phyloP scores from a whole-genome alignment of 1,284 basidiomycete genomes.

The Tilletia horrida region DNA sequence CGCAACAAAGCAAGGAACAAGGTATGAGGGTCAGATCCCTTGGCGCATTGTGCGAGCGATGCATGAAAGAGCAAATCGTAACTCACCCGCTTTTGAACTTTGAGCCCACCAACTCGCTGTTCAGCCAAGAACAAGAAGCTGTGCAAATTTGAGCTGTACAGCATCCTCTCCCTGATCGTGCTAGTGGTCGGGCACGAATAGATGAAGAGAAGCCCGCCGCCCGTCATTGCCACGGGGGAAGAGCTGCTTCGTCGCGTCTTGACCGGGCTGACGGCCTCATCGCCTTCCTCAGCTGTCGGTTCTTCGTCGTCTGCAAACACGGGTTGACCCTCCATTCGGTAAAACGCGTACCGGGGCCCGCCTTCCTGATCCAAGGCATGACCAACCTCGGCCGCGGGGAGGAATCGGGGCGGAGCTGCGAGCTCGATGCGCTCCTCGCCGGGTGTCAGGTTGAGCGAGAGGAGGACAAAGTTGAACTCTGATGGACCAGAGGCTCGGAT shows the following conservation, averaged over 20 bases:
- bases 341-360: slow-evolving; percentile 9
- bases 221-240: not conserved
- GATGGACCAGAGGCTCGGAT: slow-evolving; percentile 10
- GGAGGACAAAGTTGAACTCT: slow-evolving; percentile 15
- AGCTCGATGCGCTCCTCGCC: slow-evolving; percentile 15
- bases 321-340: slow-evolving; percentile 5
- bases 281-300: not conserved
- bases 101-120: slow-evolving; percentile 38
- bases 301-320: slow-evolving; percentile 9
- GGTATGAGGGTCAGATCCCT: not conserved
- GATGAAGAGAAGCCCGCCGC: slow-evolving; percentile 32
- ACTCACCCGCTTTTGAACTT: slow-evolving; percentile 36
- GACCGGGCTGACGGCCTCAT: not conserved
- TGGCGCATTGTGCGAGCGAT: not conserved
- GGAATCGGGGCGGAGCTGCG: not conserved
- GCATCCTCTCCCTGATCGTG: slow-evolving; percentile 39
- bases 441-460: slow-evolving; percentile 12
- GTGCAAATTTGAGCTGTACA: slow-evolving; percentile 39
- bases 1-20: not conserved
- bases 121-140: slow-evolving; percentile 22
- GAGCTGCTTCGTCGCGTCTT: slow-evolving; percentile 27
- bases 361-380: not conserved
- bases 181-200: slow-evolving; percentile 41
- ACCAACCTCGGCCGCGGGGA: slow-evolving; percentile 11
- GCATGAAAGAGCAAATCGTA: not conserved